Conservation (phyloP, 768 basidiomycete genomes). For the Phanerochaete sordida region DNA sequence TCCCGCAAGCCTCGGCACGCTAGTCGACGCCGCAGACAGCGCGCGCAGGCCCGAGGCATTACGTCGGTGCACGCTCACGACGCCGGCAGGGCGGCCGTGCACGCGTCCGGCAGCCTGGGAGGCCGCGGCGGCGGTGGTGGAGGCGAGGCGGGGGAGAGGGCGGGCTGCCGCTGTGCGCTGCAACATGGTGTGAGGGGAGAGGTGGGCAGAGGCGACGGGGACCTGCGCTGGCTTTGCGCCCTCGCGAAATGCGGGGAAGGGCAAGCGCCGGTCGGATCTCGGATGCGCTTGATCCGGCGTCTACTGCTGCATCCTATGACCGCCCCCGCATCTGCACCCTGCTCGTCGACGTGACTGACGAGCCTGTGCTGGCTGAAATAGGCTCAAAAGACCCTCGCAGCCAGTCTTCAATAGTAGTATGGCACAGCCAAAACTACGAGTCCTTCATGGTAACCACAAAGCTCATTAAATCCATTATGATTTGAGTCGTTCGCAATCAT, state of each 20-base stretch:
- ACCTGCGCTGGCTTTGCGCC: background rate
- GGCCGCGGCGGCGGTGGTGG: background rate
- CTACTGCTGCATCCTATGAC: background rate
- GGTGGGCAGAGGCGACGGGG: background rate
- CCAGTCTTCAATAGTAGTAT: too few species aligned
- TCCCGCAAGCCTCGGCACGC: background rate
- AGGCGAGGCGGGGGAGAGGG: conserved; percentile 1
- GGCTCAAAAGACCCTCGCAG: too few species aligned
- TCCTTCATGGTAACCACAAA: too few species aligned
- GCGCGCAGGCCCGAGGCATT: background rate
- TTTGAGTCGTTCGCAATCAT: too few species aligned
- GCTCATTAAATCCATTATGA: too few species aligned
- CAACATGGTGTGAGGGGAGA: conserved; percentile 3
- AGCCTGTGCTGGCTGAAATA: too few species aligned
- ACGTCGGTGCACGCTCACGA: background rate
- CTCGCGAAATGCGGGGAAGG: background rate
- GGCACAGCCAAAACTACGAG: too few species aligned
- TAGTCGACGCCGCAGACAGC: background rate
- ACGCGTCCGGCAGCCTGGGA: background rate
- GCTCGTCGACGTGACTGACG: too few species aligned
- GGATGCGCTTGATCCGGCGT: background rate
- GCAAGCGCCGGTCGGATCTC: background rate
- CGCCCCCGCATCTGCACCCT: too few species aligned
- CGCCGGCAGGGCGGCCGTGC: background rate
- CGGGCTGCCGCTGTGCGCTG: conserved; percentile 6